Evolutionary conservation across 148 eudicot species (phyloP).

Genomic region (Polygonum aviculare): DNA sequence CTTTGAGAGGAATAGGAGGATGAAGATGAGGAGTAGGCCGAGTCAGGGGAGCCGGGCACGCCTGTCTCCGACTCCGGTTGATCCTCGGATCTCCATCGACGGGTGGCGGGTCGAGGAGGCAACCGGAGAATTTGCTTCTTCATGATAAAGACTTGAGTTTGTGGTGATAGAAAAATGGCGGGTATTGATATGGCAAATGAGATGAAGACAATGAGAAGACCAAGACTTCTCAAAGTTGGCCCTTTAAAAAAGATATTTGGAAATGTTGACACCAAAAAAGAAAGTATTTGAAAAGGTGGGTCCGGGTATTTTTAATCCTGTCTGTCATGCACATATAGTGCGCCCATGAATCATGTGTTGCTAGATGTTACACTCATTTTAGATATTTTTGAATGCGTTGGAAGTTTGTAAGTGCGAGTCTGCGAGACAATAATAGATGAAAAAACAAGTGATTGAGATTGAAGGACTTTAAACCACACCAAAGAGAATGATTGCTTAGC

Average conservation of each 20-base stretch:
- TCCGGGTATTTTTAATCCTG: not conserved
- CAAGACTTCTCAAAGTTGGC: not conserved
- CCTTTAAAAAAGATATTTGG: not conserved
- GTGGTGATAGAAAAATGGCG: not conserved
- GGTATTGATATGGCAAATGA: not conserved
- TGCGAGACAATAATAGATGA: too few relatives aligned
- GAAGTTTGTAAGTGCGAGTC: too few relatives aligned
- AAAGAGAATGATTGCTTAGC: too few relatives aligned
- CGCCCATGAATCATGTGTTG: too few relatives aligned
- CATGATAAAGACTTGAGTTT: not conserved
- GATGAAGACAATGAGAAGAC: not conserved
- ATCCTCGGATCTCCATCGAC: not conserved
- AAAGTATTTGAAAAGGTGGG: not conserved
- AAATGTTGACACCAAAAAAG: not conserved
- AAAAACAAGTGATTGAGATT: too few relatives aligned
- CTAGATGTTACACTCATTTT: too few relatives aligned
- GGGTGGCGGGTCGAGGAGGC: constrained; percentile 5
- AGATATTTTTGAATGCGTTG: too few relatives aligned
- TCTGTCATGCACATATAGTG: too few relatives aligned
- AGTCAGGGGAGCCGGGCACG: constrained; percentile 14
- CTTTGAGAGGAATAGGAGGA: constrained; percentile 18
- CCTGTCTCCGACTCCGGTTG: not conserved
- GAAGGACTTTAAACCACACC: too few relatives aligned
- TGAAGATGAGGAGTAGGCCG: constrained; percentile 16
- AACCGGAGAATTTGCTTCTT: not conserved